Percentiles rank a stretch among this genome's conserved stretches.
Conservation (phyloP, 1,139 yeast genomes). For the Yamadazyma sp. region DNA sequence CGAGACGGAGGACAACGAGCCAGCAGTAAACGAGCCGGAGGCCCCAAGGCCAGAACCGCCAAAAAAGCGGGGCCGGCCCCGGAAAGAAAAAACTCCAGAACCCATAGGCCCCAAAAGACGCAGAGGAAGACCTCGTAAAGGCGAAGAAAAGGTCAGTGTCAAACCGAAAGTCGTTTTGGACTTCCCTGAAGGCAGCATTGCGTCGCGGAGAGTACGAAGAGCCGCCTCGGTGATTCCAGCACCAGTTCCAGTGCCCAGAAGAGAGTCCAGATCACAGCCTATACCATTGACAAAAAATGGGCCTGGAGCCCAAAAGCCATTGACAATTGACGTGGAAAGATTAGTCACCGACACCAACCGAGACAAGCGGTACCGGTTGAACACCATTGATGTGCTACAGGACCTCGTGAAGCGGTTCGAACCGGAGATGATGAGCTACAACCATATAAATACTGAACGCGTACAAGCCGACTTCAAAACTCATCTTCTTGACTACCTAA, state of each 20-base stretch:
- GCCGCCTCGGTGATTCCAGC: not conserved
- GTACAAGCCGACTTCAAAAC: constrained; percentile 33
- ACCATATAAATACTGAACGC: constrained; percentile 21
- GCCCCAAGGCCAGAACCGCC: too few species aligned
- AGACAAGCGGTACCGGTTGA: constrained; percentile 27
- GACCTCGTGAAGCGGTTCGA: constrained; percentile 30
- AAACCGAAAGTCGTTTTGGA: constrained; percentile 1
- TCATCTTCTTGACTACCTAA: constrained; percentile 30
- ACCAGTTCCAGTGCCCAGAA: not conserved
- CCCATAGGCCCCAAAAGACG: constrained; percentile 9
- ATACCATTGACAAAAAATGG: constrained; percentile 23
- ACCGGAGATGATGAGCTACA: constrained; percentile 20
- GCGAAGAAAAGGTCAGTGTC: constrained; percentile 4
- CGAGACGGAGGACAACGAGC: too few species aligned
- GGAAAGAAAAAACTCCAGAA: constrained; percentile 4
- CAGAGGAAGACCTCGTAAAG: constrained; percentile 17
- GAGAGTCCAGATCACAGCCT: constrained; percentile 12
- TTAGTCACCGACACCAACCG: constrained; percentile 21
- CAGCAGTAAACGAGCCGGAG: too few species aligned
- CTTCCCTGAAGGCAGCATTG: constrained; percentile 8
- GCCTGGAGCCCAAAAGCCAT: constrained; percentile 24
- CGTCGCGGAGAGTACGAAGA: constrained; percentile 4
- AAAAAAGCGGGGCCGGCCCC: constrained; percentile 14
- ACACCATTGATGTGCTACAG: constrained; percentile 39
- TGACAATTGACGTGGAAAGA: constrained; percentile 30